phyloP scores from a whole-genome alignment of 2,329 filamentous ascomycete genomes.

The Claviceps sp. region DNA sequence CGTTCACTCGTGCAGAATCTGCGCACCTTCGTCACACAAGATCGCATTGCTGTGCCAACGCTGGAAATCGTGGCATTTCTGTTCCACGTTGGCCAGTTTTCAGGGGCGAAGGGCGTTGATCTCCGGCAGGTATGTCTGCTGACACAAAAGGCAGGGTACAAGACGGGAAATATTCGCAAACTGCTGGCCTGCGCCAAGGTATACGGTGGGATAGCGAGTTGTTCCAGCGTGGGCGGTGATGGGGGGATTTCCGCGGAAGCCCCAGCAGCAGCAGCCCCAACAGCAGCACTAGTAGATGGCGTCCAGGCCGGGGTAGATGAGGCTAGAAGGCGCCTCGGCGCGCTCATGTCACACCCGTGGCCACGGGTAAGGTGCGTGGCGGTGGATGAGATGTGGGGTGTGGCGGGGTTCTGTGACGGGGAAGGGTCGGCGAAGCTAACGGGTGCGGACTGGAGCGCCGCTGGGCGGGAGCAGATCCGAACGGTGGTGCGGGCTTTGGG shows the following conservation, averaged over 20 bases:
- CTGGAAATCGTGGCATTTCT: slow-evolving; percentile 69
- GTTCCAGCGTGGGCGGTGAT: slow-evolving; percentile 22
- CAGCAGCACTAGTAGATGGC: neutral
- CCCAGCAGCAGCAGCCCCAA: neutral
- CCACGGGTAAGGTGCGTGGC: slow-evolving; percentile 53
- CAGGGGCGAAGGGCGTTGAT: slow-evolving; percentile 24
- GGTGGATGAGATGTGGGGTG: slow-evolving; percentile 46
- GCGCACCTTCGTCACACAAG: slow-evolving; percentile 39
- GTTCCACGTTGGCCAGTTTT: slow-evolving; percentile 46
- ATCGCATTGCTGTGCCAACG: slow-evolving; percentile 60
- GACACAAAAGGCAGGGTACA: slow-evolving; percentile 69
- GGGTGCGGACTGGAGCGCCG: slow-evolving; percentile 44
- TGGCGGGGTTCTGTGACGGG: slow-evolving; percentile 19
- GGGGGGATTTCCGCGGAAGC: neutral
- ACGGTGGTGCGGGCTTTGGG: slow-evolving; percentile 29
- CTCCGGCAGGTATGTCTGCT: slow-evolving; percentile 50
- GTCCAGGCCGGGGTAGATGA: slow-evolving; percentile 25
- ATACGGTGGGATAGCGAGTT: slow-evolving; percentile 54
- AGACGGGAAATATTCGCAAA: slow-evolving; percentile 69
- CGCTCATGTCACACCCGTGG: slow-evolving; percentile 70
- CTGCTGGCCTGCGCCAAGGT: slow-evolving; percentile 68
- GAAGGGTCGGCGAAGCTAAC: slow-evolving; percentile 24
- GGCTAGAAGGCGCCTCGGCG: slow-evolving; percentile 55
- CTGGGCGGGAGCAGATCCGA: slow-evolving; percentile 33
- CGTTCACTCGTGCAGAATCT: slow-evolving; percentile 41